Conservation (phyloP, 1,139 yeast genomes). For the Sugiyamaella grinbergsii region DNA sequence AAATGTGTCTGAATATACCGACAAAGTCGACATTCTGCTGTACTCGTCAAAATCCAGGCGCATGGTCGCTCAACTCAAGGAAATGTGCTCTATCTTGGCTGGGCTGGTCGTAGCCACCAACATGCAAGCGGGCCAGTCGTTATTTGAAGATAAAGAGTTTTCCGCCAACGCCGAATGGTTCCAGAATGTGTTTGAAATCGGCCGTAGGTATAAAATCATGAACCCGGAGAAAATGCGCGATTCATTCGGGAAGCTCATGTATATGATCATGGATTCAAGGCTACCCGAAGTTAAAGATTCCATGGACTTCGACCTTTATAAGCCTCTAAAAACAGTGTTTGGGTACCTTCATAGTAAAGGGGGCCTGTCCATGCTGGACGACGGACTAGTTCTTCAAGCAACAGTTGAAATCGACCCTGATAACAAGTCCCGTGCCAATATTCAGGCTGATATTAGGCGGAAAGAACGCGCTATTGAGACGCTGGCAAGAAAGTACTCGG, state of each 20-base stretch:
- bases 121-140: constrained; percentile 62
- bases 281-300: constrained; percentile 65
- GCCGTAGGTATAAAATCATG: constrained; percentile 76
- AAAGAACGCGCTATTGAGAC: constrained; percentile 66
- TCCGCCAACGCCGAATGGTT: constrained; percentile 69
- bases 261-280: constrained; percentile 79
- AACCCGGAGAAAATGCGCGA: constrained; percentile 77
- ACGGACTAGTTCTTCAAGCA: constrained; percentile 59
- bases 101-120: constrained; percentile 75
- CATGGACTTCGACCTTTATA: constrained; percentile 70
- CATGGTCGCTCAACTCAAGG: constrained; percentile 66
- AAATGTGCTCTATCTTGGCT: constrained; percentile 71
- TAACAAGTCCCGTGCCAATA: constrained; percentile 53
- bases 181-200: constrained; percentile 66
- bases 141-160: constrained; percentile 64
- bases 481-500: constrained; percentile 49
- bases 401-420: constrained; percentile 64
- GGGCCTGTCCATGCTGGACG: constrained; percentile 51
- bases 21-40: constrained; percentile 65
- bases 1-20: constrained; percentile 74
- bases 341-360: constrained; percentile 47
- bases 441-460: constrained; percentile 57
- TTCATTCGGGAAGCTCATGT: constrained; percentile 71
- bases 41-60: constrained; percentile 65
- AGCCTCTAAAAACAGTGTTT: constrained; percentile 65